Conservation (phyloP, 176 grass and related monocot genomes). For the Stipa capillata region DNA sequence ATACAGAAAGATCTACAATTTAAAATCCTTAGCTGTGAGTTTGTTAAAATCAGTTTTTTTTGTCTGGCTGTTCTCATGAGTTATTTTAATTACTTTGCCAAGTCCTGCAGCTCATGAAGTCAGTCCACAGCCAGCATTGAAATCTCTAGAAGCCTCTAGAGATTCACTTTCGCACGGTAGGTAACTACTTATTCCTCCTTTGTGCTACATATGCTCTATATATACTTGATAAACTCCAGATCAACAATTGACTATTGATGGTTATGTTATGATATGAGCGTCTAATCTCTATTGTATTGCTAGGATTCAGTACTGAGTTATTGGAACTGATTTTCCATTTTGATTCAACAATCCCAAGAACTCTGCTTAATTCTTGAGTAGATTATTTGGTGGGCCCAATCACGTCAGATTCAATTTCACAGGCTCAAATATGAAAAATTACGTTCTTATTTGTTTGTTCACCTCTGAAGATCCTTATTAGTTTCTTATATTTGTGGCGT, state of each 20-base stretch:
- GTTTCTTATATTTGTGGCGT: not conserved
- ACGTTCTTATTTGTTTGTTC: not conserved
- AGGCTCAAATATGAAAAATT: not conserved
- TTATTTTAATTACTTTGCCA: constrained; percentile 26
- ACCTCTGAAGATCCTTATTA: not conserved
- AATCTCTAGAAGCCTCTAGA: constrained; percentile 38
- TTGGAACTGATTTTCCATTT: not conserved
- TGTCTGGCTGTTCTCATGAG: not conserved
- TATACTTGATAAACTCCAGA: not conserved
- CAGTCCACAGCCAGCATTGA: constrained; percentile 27
- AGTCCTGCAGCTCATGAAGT: constrained; percentile 42
- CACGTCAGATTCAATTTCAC: not conserved
- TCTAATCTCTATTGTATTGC: not conserved
- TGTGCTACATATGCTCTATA: not conserved
- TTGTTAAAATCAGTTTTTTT: not conserved
- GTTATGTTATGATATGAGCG: constrained; percentile 8
- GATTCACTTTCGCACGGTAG: constrained; percentile 37
- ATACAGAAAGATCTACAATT: constrained; percentile 56
- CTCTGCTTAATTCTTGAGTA: not conserved
- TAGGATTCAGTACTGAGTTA: constrained; percentile 14
- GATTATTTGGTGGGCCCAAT: constrained; percentile 5
- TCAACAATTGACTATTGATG: not conserved
- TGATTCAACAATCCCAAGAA: not conserved
- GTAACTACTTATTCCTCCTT: constrained; percentile 9
- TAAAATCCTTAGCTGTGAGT: constrained; percentile 47